Conservation (phyloP, 805 yeast genomes). For the Schizosaccharomyces lindneri region DNA sequence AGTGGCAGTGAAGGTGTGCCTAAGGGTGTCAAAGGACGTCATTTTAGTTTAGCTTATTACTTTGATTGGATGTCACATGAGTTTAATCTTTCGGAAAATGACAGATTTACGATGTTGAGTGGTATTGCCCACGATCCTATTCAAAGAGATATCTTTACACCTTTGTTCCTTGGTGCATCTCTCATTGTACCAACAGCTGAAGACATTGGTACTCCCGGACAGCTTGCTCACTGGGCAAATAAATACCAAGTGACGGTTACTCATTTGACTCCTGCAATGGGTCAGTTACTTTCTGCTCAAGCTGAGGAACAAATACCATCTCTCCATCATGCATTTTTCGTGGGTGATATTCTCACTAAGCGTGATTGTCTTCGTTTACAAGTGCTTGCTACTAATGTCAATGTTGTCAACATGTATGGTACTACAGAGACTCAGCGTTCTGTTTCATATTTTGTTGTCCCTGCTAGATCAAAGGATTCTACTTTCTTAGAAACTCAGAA, state of each 20-base stretch:
- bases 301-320: slow-evolving; percentile 68
- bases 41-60: slow-evolving; percentile 84
- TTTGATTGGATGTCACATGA: slow-evolving; percentile 95
- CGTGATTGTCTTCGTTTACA: slow-evolving; percentile 89
- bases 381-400: slow-evolving; percentile 68
- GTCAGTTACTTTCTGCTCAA: slow-evolving; percentile 86
- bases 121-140: slow-evolving; percentile 99
- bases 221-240: slow-evolving; percentile 92
- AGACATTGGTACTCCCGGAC: slow-evolving; percentile 96
- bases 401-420: slow-evolving; percentile 93
- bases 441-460: slow-evolving; percentile 78
- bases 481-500: slow-evolving; percentile 59
- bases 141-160: slow-evolving; percentile 97
- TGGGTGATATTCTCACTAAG: slow-evolving; percentile 90
- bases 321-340: slow-evolving; percentile 89
- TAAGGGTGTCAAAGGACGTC: slow-evolving; percentile 96
- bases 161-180: slow-evolving; percentile 84
- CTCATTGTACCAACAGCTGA: slow-evolving; percentile 83
- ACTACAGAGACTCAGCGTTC: slow-evolving; percentile 98
- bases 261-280: slow-evolving; percentile 98
- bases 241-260: slow-evolving; percentile 80
- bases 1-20: slow-evolving; percentile 97
- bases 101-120: slow-evolving; percentile 86
- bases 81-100: slow-evolving; percentile 52
- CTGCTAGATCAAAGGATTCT: slow-evolving; percentile 43